Evolutionary conservation across 805 yeast species (phyloP).

Genomic region (Debaryomyces maramus): DNA sequence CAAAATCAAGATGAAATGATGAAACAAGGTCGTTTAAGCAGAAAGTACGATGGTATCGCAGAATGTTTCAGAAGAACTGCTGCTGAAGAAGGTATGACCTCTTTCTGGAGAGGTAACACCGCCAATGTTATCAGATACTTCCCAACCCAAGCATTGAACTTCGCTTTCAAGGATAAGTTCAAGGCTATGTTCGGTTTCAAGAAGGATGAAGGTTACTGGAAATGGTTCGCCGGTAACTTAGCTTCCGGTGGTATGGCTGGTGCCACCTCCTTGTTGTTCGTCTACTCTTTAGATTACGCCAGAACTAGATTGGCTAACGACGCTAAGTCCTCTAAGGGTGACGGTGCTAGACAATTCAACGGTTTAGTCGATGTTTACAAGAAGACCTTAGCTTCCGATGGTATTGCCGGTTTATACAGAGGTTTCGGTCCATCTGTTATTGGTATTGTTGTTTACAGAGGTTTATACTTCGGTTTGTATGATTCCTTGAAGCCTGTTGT

Average conservation of each 20-base stretch:
- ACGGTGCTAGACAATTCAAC: conserved; percentile 93
- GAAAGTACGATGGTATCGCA: conserved; percentile 81
- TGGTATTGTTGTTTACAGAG: conserved; percentile 98
- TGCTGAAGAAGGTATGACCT: conserved; percentile 84
- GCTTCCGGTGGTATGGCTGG: conserved; percentile 99
- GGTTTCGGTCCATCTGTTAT: conserved; percentile 98
- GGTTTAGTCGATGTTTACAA: conserved; percentile 96
- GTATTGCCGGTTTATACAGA: conserved; percentile 98
- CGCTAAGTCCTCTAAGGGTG: conserved; percentile 85
- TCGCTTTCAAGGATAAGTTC: conserved; percentile 97
- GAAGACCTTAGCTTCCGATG: conserved; percentile 93
- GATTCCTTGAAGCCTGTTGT: conserved; percentile 96
- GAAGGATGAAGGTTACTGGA: conserved; percentile 90
- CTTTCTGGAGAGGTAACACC: conserved; percentile 99
- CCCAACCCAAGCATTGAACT: conserved; percentile 99
- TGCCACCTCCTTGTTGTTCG: conserved; percentile 90
- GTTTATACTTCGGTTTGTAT: conserved; percentile 97
- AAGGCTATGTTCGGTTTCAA: conserved; percentile 95
- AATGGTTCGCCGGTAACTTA: conserved; percentile 96
- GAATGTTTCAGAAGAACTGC: conserved; percentile 96
- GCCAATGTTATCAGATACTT: conserved; percentile 98
- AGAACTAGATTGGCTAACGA: conserved; percentile 99
- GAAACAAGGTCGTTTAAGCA: conserved; percentile 93
- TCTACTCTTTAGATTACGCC: conserved; percentile 96
- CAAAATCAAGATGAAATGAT: conserved; percentile 98